Evolutionary conservation across 1,284 basidiomycete species (phyloP).

Genomic region (Ceratobasidium sp.): DNA sequence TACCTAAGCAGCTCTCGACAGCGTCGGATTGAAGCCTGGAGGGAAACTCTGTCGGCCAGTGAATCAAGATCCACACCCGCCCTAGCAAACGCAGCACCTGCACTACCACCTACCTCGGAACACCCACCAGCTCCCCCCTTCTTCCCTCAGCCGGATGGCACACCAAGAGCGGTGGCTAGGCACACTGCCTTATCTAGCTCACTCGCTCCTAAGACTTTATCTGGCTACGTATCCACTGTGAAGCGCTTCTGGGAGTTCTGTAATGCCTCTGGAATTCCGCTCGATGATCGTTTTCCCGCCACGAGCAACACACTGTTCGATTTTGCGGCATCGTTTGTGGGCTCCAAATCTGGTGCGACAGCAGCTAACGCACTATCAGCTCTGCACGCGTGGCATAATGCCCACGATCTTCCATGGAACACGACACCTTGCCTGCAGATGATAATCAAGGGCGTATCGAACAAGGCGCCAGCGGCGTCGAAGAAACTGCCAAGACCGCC

Average conservation of each 20-base stretch:
- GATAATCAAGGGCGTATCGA: constrained; percentile 53
- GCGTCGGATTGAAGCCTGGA: no score
- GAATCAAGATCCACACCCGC: no score
- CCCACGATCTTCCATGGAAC: constrained; percentile 52
- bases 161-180: no score
- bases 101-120: no score
- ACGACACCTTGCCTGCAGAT: constrained; percentile 51
- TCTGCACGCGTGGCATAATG: constrained; percentile 56
- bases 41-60: no score
- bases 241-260: neutral
- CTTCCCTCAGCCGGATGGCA: no score
- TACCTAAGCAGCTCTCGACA: no score
- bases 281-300: neutral
- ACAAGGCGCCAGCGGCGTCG: constrained; percentile 52
- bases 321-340: neutral
- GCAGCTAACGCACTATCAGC: constrained; percentile 49
- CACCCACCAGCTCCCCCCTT: no score
- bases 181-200: neutral
- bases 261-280: neutral
- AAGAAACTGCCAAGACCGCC: constrained; percentile 1
- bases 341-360: neutral
- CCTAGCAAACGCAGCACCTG: no score
- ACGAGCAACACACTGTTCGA: neutral
- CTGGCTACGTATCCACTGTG: neutral
- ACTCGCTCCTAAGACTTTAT: neutral